Conservation (phyloP, 192 early-diverging fungal genomes). For the Coemansia pectinata region DNA sequence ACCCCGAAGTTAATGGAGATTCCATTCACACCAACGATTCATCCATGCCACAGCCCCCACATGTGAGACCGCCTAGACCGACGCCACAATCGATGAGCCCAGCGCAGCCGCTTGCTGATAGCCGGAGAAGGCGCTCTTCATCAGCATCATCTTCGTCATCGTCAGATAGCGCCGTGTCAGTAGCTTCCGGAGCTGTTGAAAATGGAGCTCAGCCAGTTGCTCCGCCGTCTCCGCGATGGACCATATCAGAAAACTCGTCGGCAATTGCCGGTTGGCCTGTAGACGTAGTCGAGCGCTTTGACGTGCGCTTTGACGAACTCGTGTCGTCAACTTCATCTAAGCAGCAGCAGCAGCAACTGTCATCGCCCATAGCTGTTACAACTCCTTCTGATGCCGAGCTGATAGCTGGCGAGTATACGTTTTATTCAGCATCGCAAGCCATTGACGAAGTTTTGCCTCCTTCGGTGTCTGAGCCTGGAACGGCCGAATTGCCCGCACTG, state of each 20-base stretch:
- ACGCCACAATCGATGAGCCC: not conserved
- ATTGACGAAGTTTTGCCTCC: not conserved
- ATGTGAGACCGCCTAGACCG: not conserved
- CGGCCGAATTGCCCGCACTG: not conserved
- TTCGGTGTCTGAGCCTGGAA: not conserved
- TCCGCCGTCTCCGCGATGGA: conserved; percentile 8
- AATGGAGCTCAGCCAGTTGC: not conserved
- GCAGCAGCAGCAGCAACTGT: not conserved
- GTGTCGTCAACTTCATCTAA: conserved; percentile 14
- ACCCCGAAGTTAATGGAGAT: conserved; percentile 9
- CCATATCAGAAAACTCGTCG: conserved; percentile 41
- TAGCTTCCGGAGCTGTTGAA: not conserved
- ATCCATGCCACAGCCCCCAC: not conserved
- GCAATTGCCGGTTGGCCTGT: conserved; percentile 47
- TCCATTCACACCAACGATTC: conserved; percentile 21
- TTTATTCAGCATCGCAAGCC: not conserved
- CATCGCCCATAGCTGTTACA: not conserved
- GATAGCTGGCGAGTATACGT: conserved; percentile 16
- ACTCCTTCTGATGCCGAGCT: conserved; percentile 8
- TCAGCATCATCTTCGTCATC: not conserved
- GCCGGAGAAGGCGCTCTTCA: not conserved
- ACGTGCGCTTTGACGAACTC: conserved; percentile 44
- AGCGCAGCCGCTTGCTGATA: not conserved
- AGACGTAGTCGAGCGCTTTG: conserved; percentile 48
- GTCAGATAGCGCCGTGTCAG: not conserved